These are phyloP conservation scores for Collybia sordida DNA, from an alignment of 768 basidiomycete genomes.

Conservation along the genomic window DNA sequence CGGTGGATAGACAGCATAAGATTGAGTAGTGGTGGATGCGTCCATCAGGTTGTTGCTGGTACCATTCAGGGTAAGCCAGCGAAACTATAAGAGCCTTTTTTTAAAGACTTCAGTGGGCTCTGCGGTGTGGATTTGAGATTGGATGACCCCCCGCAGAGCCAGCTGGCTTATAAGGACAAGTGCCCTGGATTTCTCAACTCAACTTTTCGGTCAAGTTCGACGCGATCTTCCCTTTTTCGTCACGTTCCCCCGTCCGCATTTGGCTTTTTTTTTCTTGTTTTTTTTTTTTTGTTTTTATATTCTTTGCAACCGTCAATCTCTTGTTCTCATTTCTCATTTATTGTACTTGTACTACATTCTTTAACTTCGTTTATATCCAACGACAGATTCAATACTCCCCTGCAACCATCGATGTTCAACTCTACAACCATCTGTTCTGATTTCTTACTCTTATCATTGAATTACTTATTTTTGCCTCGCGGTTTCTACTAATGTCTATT, in stretches of 20 bases:
- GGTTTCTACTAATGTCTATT: background rate
- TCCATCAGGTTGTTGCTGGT: slow-evolving; percentile 8
- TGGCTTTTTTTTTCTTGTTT: background rate
- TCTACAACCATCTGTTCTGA: background rate
- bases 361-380: background rate
- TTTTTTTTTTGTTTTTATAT: background rate
- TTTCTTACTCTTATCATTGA: background rate
- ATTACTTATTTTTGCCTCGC: background rate
- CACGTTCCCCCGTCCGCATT: slow-evolving; percentile 9
- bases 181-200: slow-evolving; percentile 14
- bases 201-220: slow-evolving; percentile 9
- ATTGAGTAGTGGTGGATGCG: slow-evolving; percentile 6
- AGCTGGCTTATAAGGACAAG: slow-evolving; percentile 15
- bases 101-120: background rate
- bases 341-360: background rate
- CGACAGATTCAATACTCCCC: too few species aligned
- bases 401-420: background rate
- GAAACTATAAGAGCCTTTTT: background rate
- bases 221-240: slow-evolving; percentile 19
- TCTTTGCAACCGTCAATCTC: background rate
- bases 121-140: background rate
- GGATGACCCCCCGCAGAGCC: slow-evolving; percentile 3
- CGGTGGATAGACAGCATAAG: slow-evolving; percentile 10
- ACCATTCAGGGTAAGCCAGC: slow-evolving; percentile 1
- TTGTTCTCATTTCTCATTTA: background rate